Base-by-base conservation (phyloP, 768 basidiomycete species). In the Hirschioporus abietinus region DNA sequence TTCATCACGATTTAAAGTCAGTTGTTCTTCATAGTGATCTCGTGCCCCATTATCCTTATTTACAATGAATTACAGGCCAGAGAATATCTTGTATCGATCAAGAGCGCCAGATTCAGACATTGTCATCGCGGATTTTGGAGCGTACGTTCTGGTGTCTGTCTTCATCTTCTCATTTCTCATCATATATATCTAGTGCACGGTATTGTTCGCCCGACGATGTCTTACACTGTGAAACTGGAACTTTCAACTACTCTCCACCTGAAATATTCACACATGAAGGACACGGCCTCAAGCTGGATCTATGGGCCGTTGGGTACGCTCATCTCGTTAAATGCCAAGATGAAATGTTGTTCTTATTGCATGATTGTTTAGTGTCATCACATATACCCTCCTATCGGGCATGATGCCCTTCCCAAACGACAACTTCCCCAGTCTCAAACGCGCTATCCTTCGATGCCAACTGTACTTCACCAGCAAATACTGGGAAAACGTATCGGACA, bases 1-100 rank as follows among this genome's bases (percentile, higher is more conserved):
- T 98, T 8, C 96, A 99, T 75, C 97, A 96, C 75, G 96, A 99
- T 78, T 85, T 99, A 69, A 99, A 99, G 77, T 95, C 96, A 0
- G 96, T 36, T 7, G 35, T 52, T 52, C 15, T 15, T 52, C 20
- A 52, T 3, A 5, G 70, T 24, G 58, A 70, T 67, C 12, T 18
- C 30, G 0, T 35, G 6, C 27, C 26, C 24, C 58, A n/a, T n/a
- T 42, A 36, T 35, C 17, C n/a, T 64, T 34, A 24, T 10, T 34
- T 52, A 25, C 25, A 17, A 18, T 58, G 15, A 30, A 30, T 60
- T 59, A 57, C 52, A 74, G 72, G 69, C 83, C 83, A 0, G 83
- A 84, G 70, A 84, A 83, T 68, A 80, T 84, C 66, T 73, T 84
- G 15, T 81, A 79, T 71, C 74, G 77, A 24, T 76, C 76, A n/a